Conservation (phyloP, 306 rosid genomes). For the Glycine tomentella region DNA sequence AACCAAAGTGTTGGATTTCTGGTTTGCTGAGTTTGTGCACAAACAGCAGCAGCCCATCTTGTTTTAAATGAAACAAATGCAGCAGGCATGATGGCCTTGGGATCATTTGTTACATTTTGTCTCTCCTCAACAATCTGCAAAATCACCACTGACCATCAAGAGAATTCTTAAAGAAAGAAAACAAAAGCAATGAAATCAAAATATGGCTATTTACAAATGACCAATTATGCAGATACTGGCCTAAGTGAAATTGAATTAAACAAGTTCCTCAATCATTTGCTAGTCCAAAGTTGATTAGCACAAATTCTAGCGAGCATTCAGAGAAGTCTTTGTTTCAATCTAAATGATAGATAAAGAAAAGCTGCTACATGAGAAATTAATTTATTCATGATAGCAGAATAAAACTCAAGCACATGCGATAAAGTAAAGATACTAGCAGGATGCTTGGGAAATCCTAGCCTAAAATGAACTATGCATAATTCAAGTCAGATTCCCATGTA, state of each 20-base stretch:
- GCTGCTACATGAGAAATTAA: neutral
- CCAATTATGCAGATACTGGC: neutral
- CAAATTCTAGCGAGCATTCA: slow-evolving; percentile 11
- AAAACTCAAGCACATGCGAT: neutral
- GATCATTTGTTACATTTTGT: slow-evolving; percentile 54
- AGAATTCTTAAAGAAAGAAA: neutral
- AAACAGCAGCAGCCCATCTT: slow-evolving; percentile 92
- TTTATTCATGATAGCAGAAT: slow-evolving; percentile 2
- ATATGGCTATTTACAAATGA: slow-evolving; percentile 4
- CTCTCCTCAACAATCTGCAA: slow-evolving; percentile 72
- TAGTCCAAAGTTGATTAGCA: slow-evolving; percentile 24
- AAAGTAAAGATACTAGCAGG: neutral
- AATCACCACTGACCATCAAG: slow-evolving; percentile 27
- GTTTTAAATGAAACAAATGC: slow-evolving; percentile 88
- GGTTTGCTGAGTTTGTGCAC: slow-evolving; percentile 95
- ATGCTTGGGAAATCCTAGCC: neutral
- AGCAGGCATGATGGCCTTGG: slow-evolving; percentile 73
- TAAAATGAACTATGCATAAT: neutral
- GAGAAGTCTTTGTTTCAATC: neutral
- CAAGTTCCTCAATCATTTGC: slow-evolving; percentile 9
- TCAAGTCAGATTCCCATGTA: slow-evolving; percentile 10
- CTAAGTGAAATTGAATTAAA: neutral
- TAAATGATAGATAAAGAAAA: neutral
- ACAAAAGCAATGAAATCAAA: neutral
- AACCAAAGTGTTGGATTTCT: slow-evolving; percentile 87